phyloP scores from a whole-genome alignment of 2,329 filamentous ascomycete genomes.

The Colletotrichum navitas region DNA sequence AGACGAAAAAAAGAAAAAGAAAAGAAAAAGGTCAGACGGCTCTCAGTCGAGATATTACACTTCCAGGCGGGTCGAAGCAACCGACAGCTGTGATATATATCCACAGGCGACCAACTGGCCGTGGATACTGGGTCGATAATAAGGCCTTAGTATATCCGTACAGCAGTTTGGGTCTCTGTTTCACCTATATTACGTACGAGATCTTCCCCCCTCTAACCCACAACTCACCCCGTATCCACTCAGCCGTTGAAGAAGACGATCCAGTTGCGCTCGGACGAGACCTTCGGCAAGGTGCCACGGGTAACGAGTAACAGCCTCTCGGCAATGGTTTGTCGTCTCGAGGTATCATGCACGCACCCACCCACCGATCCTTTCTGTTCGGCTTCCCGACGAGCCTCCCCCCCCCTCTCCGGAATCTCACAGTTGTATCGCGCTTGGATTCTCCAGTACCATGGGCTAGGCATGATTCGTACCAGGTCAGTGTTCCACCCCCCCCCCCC shows the following conservation, averaged over 20 bases:
- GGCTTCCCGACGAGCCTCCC: not conserved
- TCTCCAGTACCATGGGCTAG: not conserved
- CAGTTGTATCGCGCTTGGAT: not conserved
- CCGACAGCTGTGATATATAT: slow-evolving; percentile 19
- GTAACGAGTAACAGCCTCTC: not conserved
- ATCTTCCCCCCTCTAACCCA: too few species aligned
- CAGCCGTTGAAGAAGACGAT: not conserved
- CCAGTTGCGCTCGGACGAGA: not conserved
- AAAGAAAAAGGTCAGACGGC: slow-evolving; percentile 10
- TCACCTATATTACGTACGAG: slow-evolving; percentile 22
- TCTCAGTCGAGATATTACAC: slow-evolving; percentile 1
- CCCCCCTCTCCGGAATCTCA: slow-evolving; percentile 1
- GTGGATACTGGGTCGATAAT: slow-evolving; percentile 7
- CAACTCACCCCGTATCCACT: slow-evolving; percentile 3
- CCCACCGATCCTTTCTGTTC: not conserved
- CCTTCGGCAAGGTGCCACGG: not conserved
- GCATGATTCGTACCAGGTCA: not conserved
- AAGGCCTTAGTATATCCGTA: not conserved
- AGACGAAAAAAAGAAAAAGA: too few species aligned
- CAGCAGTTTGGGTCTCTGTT: slow-evolving; percentile 10
- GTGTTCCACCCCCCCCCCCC: not conserved
- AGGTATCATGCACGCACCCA: not conserved
- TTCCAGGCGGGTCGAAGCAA: not conserved
- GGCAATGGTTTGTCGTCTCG: not conserved
- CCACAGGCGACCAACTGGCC: slow-evolving; percentile 4